Conservation (phyloP, 208 protist species). For the Spongospora subterranea region DNA sequence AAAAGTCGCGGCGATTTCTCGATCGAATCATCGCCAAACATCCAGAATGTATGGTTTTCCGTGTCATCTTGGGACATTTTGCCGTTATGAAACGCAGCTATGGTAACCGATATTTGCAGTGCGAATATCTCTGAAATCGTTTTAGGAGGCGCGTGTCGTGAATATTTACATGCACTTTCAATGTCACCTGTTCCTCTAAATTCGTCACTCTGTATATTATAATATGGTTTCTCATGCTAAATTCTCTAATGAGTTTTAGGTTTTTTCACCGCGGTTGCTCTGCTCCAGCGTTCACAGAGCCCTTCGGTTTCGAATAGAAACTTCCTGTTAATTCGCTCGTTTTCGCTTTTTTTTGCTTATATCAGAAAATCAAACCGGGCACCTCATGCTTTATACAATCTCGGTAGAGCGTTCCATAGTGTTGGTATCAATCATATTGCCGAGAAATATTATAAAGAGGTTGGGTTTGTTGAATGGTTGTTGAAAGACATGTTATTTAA, state of each 20-base stretch:
- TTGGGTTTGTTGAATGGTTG: neutral
- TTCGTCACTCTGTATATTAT: neutral
- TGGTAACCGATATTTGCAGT: neutral
- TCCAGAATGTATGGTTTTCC: neutral
- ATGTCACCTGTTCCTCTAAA: neutral
- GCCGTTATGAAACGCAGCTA: neutral
- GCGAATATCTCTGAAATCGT: neutral
- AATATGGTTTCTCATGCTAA: neutral
- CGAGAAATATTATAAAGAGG: neutral
- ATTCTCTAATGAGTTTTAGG: neutral
- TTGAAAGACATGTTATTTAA: neutral
- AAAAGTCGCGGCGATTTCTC: neutral
- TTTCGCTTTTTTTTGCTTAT: neutral
- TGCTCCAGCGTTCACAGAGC: conserved; percentile 20
- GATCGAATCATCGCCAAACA: neutral
- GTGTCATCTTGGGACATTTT: conserved; percentile 9
- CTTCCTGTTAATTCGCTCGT: neutral
- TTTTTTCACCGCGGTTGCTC: neutral
- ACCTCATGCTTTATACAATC: conserved; percentile 21
- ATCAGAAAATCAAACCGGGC: neutral
- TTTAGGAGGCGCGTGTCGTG: neutral
- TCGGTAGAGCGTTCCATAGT: neutral
- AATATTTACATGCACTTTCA: conserved; percentile 10
- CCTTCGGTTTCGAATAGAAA: conserved; percentile 17
- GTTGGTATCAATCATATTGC: conserved; percentile 44